Evolutionary conservation across 495 filamentous ascomycete species (phyloP), one percentile per base, ranked within the genome.

Genomic region (Neurospora sp.): DNA sequence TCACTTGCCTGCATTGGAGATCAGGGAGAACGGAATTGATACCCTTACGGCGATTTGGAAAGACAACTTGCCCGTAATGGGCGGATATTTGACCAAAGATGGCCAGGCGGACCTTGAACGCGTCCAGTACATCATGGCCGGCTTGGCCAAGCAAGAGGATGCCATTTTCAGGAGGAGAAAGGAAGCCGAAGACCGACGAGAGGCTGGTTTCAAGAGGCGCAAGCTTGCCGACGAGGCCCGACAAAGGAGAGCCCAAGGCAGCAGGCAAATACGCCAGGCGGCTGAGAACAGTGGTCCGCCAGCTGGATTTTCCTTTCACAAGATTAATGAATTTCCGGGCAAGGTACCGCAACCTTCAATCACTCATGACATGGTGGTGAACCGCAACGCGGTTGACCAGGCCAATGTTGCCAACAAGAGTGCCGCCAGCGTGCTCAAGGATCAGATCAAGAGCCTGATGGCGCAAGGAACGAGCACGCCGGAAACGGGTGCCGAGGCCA

Each of bases 11-110:
- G 96, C 94, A 79, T 86, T 99, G 73, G 96, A 98, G 81, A 98
- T 99, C 80, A 89, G 95, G 75, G 96, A 99, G 78, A 92, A 97
- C 80, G 96, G 95, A 38, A 98, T 99, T 80, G 94, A 99, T 78
- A 97, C 94, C 1, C 86, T 99, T 66, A 96, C 94, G 71, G 90
- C 93, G 8, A 97, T 98, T 73, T 99, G 96, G 96, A 90, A 92
- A 73, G 94, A 98, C 78, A 97, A 95, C 70, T 86, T 99, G 18
- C 91, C 94, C 12, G 76, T 86, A 35, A 98, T 98, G 96, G 93
- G 92, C 42, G 94, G 94, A 3, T 99, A 98, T 79, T 84, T 99
- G 48, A 98, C 96, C 62, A 92, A 95, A 78, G 96, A 99, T 85
- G 96, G 96, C 5, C 89, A 91, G 76, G 94, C 98, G 73, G 92